phyloP scores from a whole-genome alignment of 2,329 filamentous ascomycete genomes.

The Nothophaeocryptopus gaeumannii region DNA sequence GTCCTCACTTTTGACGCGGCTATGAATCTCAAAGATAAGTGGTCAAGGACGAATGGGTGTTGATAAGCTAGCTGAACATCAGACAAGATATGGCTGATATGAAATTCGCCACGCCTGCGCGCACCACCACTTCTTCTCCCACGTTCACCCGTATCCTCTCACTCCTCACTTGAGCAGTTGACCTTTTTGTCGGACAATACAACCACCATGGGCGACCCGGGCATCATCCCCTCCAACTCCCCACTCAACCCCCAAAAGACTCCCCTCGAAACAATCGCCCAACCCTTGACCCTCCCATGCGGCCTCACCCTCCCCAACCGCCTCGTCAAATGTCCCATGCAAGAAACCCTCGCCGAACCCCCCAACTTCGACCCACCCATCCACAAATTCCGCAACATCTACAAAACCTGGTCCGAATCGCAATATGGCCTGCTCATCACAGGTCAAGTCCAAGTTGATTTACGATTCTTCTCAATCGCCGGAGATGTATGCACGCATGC shows the following conservation, averaged over 20 bases:
- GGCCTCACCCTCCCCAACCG: slow-evolving; percentile 37
- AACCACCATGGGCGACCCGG: slow-evolving; percentile 12
- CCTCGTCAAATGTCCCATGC: slow-evolving; percentile 49
- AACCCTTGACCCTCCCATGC: slow-evolving; percentile 27
- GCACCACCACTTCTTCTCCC: no score
- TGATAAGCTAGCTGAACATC: no score
- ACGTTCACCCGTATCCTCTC: no score
- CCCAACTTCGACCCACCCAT: slow-evolving; percentile 43
- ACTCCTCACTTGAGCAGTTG: no score
- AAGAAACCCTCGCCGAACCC: slow-evolving; percentile 33
- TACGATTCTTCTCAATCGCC: slow-evolving; percentile 39
- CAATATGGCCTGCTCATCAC: slow-evolving; percentile 45
- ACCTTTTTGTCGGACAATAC: neutral
- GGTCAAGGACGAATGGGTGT: no score
- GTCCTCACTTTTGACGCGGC: no score
- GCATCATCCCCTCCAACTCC: neutral
- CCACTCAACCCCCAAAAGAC: neutral
- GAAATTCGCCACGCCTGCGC: no score
- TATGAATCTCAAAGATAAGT: no score
- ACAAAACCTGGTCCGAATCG: slow-evolving; percentile 51
- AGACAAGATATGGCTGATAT: no score
- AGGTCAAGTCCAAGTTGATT: slow-evolving; percentile 47
- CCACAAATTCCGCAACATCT: slow-evolving; percentile 45
- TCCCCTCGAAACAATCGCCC: slow-evolving; percentile 22
- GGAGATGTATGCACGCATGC: slow-evolving; percentile 33